Evolutionary conservation across 352 stramenopile species (phyloP), one percentile per base, ranked within the genome.

Genomic region (Phytopythium kandeliae): DNA sequence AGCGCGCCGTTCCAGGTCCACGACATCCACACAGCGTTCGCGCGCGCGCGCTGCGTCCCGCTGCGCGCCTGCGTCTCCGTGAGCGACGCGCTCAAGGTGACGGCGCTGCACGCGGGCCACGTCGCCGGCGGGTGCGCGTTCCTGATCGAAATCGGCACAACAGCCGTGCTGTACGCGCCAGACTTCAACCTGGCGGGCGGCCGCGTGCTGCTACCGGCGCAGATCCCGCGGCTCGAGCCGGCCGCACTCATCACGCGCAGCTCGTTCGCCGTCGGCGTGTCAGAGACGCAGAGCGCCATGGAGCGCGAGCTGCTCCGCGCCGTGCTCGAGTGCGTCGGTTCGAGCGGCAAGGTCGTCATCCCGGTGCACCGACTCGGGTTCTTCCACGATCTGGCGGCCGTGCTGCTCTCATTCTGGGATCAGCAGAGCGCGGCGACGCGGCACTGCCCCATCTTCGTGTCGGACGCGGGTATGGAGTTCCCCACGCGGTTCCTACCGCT

Each of bases 271-370:
- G 82, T 92, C 19, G 86, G 79, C 0, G 82, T 95, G 3, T 95
- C 85, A 3, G 85, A 95, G 56, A 95, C 85, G 4, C 70, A 76
- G 33, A 89, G 67, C 9, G 64, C 69, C 3, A 92, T 95, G 69
- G 85, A 93, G 44, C 76, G 79, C 15, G 85, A 95, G 35, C 68
- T 95, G 2, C 69, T 88, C 47, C 86, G 85, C 24, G 82, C 85
- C 17, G 63, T 95, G 42, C 55, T 86, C 35, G 85, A 95, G 57
- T 89, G 80, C 42, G 64, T 95, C 38, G 60, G 57, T n/a, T 68
- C 78, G 3, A 67, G 74, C 13, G 85, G 85, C 28, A 95, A 95
- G 74, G 85, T 95, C 16, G 74, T 95, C 21, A 84, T 95, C 25
- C 85, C 85, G 0, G 66, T 95, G 11, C 84, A 89, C 49, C 71